These are phyloP conservation scores for Misopates orontium DNA, from an alignment of 257 asterid species.

Conservation along the genomic window DNA sequence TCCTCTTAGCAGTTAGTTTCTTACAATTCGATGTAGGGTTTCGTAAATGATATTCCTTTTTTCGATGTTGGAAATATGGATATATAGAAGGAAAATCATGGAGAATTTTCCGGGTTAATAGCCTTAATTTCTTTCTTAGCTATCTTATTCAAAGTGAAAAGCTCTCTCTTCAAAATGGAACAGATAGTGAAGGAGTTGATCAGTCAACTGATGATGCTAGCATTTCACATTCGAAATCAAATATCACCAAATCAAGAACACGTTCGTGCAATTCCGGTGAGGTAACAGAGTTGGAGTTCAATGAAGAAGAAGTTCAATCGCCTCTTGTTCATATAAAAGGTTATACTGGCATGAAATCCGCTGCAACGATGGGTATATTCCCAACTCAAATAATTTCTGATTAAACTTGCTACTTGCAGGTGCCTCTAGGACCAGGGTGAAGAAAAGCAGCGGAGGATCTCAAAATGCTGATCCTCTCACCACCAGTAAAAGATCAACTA, in stretches of 20 bases:
- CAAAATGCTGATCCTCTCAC: slow-evolving; percentile 32
- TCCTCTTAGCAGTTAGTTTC: too few species aligned
- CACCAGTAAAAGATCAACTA: slow-evolving; percentile 45
- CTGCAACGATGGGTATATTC: slow-evolving; percentile 3
- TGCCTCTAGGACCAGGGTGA: slow-evolving; percentile 49
- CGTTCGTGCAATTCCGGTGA: slow-evolving; percentile 56
- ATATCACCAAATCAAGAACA: slow-evolving; percentile 33
- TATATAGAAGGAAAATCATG: too few species aligned
- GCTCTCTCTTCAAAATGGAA: slow-evolving; percentile 31
- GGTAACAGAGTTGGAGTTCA: slow-evolving; percentile 46
- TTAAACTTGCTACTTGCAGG: slow-evolving; percentile 44
- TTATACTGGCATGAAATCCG: slow-evolving; percentile 22
- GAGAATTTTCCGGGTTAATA: too few species aligned
- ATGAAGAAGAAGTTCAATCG: slow-evolving; percentile 70
- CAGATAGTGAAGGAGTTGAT: slow-evolving; percentile 60
- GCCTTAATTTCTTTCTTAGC: slow-evolving; percentile 3
- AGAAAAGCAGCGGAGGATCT: slow-evolving; percentile 43
- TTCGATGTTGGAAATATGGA: too few species aligned
- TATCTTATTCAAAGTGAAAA: slow-evolving; percentile 10
- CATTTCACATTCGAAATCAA: slow-evolving; percentile 37
- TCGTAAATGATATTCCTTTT: too few species aligned
- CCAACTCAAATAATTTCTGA: neutral
- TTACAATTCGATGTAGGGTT: too few species aligned
- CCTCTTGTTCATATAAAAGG: slow-evolving; percentile 42
- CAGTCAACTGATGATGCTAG: slow-evolving; percentile 31